phyloP scores from a whole-genome alignment of 2,329 filamentous ascomycete species.

The Dactylellina parvicollis region DNA sequence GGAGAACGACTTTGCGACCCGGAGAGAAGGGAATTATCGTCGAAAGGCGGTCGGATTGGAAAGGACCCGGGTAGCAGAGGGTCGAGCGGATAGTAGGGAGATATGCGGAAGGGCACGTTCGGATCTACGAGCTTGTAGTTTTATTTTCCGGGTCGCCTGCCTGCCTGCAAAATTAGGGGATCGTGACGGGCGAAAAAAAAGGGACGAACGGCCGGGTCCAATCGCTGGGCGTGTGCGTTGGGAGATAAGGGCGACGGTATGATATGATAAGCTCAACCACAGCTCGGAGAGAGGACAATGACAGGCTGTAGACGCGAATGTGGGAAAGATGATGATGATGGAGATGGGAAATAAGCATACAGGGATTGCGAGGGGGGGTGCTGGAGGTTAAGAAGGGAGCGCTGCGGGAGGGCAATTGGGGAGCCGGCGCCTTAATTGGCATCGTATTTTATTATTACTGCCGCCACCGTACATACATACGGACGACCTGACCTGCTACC shows the following conservation, averaged over 20 bases:
- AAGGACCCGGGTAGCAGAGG: not conserved
- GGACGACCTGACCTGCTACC: not conserved
- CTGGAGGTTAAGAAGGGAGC: not conserved
- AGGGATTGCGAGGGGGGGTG: not conserved
- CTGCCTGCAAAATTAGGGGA: constrained; percentile 11
- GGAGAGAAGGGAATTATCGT: constrained; percentile 3
- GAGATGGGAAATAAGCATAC: not conserved
- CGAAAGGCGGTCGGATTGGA: not conserved
- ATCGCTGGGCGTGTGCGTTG: too few relatives aligned
- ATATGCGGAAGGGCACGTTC: constrained; percentile 15
- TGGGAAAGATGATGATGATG: not conserved
- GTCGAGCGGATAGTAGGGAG: constrained; percentile 7
- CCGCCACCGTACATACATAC: too few relatives aligned
- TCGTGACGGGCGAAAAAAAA: constrained; percentile 20
- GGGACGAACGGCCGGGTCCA: too few relatives aligned
- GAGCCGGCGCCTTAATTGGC: too few relatives aligned
- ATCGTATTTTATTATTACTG: too few relatives aligned
- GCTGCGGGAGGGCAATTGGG: not conserved
- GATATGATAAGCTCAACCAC: too few relatives aligned
- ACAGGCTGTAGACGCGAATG: too few relatives aligned
- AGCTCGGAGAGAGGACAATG: too few relatives aligned
- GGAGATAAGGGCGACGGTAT: too few relatives aligned
- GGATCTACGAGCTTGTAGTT: constrained; percentile 23
- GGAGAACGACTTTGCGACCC: not conserved
- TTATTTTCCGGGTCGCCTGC: not conserved